phyloP scores from a whole-genome alignment of 2,329 filamentous ascomycete genomes.

The Fonsecaea erecta region DNA sequence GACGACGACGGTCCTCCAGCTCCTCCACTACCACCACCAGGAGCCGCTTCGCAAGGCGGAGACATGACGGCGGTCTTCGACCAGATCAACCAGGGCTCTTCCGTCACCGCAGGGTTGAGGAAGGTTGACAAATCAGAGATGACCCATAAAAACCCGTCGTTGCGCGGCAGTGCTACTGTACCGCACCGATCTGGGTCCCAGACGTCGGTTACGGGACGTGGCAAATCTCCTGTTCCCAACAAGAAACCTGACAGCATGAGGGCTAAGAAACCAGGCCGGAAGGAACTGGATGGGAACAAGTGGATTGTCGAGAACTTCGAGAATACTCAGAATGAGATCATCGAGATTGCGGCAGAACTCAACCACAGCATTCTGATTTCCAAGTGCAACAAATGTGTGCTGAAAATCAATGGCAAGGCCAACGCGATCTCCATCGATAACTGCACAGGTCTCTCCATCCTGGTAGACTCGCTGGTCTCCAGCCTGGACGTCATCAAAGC shows the following conservation, averaged over 20 bases:
- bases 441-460: slow-evolving; percentile 77
- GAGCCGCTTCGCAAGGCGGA: slow-evolving; percentile 51
- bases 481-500: slow-evolving; percentile 95
- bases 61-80: slow-evolving; percentile 89
- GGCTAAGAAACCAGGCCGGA: slow-evolving; percentile 77
- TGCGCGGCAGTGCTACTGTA: slow-evolving; percentile 75
- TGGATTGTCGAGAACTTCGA: slow-evolving; percentile 98
- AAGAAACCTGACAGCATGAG: slow-evolving; percentile 87
- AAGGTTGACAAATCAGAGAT: slow-evolving; percentile 96
- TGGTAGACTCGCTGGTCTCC: slow-evolving; percentile 87
- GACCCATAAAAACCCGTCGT: slow-evolving; percentile 96
- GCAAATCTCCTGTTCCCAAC: slow-evolving; percentile 84
- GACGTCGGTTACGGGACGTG: slow-evolving; percentile 60
- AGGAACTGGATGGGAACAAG: slow-evolving; percentile 84
- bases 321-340: slow-evolving; percentile 66
- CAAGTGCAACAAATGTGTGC: slow-evolving; percentile 85
- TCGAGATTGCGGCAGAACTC: slow-evolving; percentile 81
- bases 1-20: slow-evolving; percentile 60
- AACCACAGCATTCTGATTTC: slow-evolving; percentile 90
- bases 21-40: slow-evolving; percentile 65
- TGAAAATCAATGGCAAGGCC: slow-evolving; percentile 89
- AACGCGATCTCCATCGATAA: slow-evolving; percentile 98
- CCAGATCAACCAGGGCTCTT: slow-evolving; percentile 84
- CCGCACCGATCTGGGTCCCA: slow-evolving; percentile 60
- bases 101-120: slow-evolving; percentile 83